phyloP scores from a whole-genome alignment of 805 yeast species.

The Kodamaea jinghongensis region DNA sequence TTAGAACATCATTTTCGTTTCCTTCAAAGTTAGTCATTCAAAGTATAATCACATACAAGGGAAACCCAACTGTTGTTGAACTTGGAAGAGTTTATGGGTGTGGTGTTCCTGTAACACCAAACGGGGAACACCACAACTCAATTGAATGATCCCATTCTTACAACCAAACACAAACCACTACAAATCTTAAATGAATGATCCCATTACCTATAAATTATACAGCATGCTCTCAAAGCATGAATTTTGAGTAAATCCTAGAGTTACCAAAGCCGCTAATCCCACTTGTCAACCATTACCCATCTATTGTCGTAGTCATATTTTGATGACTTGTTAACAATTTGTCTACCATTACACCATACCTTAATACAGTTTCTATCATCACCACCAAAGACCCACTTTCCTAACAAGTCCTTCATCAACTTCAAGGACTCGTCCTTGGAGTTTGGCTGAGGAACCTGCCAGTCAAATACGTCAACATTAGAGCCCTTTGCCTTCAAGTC shows the following conservation, averaged over 20 bases:
- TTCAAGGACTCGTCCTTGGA: constrained; percentile 14
- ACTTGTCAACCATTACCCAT: constrained; percentile 11
- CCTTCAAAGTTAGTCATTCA: no score
- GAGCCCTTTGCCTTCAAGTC: constrained; percentile 56
- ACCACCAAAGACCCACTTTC: constrained; percentile 91
- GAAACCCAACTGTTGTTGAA: no score
- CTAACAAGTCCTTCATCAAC: constrained; percentile 53
- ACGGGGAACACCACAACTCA: no score
- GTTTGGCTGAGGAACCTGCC: constrained; percentile 53
- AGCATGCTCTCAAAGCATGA: neutral
- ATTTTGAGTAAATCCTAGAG: neutral
- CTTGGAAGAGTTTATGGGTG: no score
- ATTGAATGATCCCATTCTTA: no score
- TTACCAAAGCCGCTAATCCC: neutral
- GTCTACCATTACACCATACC: constrained; percentile 82
- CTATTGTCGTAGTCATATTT: constrained; percentile 6
- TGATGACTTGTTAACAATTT: constrained; percentile 24
- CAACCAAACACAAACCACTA: no score
- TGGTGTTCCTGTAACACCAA: no score
- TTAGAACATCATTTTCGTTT: no score
- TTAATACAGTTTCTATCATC: constrained; percentile 83
- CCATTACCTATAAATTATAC: neutral
- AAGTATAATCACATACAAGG: no score
- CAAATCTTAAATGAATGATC: no score
- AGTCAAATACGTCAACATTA: constrained; percentile 70